Percentiles rank a stretch among this genome's conserved stretches.
These are phyloP conservation scores for Chaetothyriales sp. DNA, from an alignment of 2,329 filamentous ascomycete genomes.

Conservation along the genomic window DNA sequence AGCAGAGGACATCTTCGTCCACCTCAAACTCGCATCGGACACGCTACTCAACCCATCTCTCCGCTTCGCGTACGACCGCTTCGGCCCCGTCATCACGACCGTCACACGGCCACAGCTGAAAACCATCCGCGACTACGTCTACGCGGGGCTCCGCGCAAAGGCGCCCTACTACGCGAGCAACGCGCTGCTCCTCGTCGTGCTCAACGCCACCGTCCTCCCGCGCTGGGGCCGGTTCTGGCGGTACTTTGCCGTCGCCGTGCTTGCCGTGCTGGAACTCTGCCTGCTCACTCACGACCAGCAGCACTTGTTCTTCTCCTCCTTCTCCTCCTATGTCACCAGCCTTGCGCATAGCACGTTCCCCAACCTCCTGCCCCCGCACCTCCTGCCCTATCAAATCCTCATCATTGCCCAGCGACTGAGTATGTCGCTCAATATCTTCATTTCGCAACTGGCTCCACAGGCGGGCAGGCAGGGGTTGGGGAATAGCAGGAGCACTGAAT, in stretches of 20 bases:
- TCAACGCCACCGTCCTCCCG: constrained; percentile 18
- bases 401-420: constrained; percentile 60
- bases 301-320: constrained; percentile 23
- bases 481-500: constrained; percentile 18
- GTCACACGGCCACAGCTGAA: constrained; percentile 36
- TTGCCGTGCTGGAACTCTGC: constrained; percentile 45
- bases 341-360: constrained; percentile 14
- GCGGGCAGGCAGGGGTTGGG: constrained; percentile 21
- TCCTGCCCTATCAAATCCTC: constrained; percentile 73
- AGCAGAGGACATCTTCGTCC: constrained; percentile 50
- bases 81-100: constrained; percentile 56
- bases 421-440: constrained; percentile 68
- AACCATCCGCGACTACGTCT: constrained; percentile 60
- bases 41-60: constrained; percentile 62
- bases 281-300: constrained; percentile 35
- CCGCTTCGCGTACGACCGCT: constrained; percentile 79
- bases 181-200: constrained; percentile 19
- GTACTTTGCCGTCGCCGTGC: constrained; percentile 38
- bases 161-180: constrained; percentile 28
- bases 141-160: constrained; percentile 44
- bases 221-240: constrained; percentile 31
- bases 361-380: constrained; percentile 33
- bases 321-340: constrained; percentile 1
- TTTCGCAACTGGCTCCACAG: constrained; percentile 62
- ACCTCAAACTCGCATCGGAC: constrained; percentile 71